Percentiles rank a stretch among this genome's conserved stretches.
Evolutionary conservation across 805 yeast species (phyloP).

Genomic region (Candida sanyiensis): DNA sequence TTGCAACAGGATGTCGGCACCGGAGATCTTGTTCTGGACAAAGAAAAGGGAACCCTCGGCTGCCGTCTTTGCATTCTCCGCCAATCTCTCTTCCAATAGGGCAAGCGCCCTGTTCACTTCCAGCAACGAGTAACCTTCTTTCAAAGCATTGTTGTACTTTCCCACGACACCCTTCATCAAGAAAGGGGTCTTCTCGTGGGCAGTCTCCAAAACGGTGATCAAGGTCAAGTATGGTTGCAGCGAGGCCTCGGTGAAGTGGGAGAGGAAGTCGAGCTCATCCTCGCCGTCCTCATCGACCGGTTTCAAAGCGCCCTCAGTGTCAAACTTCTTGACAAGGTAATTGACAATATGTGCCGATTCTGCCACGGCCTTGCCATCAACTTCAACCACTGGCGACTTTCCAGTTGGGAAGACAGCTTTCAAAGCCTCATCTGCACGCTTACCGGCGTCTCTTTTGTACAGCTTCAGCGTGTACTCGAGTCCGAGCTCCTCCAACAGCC

Average conservation of each 20-base stretch:
- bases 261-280: slow-evolving; percentile 43
- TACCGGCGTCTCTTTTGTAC: slow-evolving; percentile 44
- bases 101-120: slow-evolving; percentile 38
- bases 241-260: slow-evolving; percentile 59
- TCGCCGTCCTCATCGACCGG: slow-evolving; percentile 36
- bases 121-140: slow-evolving; percentile 42
- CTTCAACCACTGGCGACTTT: slow-evolving; percentile 54
- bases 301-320: slow-evolving; percentile 33
- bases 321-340: slow-evolving; percentile 46
- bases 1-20: slow-evolving; percentile 49
- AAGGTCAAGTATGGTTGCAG: slow-evolving; percentile 44
- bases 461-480: slow-evolving; percentile 49
- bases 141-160: slow-evolving; percentile 39
- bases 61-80: slow-evolving; percentile 21
- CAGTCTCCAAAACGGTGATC: slow-evolving; percentile 33
- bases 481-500: slow-evolving; percentile 58
- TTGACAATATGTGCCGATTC: slow-evolving; percentile 59
- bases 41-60: slow-evolving; percentile 27
- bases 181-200: slow-evolving; percentile 38
- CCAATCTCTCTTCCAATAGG: slow-evolving; percentile 36
- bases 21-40: slow-evolving; percentile 46
- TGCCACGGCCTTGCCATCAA: slow-evolving; percentile 37
- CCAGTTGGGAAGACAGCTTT: slow-evolving; percentile 56
- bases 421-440: slow-evolving; percentile 45
- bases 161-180: slow-evolving; percentile 41